Evolutionary conservation across 306 rosid species (phyloP), one percentile per base, ranked within the genome.

Genomic region (Gleditsia sinensis): DNA sequence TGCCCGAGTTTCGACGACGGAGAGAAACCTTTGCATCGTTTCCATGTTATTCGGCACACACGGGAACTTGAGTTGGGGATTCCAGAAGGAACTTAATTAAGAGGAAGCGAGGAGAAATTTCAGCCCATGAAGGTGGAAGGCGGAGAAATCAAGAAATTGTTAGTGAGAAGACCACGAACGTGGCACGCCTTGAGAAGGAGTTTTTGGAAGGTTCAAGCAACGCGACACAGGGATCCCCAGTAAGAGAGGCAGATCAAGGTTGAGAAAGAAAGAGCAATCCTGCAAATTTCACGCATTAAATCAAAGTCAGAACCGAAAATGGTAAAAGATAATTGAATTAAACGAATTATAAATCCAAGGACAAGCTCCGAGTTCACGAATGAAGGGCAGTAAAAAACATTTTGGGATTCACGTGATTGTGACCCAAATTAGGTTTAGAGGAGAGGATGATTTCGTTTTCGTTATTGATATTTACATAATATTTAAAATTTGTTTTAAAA

Each of bases 11-110:
- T 46, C 63, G 56, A 82, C 32, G 20, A 66, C 83, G 23, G 78
- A 28, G 50, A 90, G 25, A 46, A 95, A 9, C 64, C 90, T 82
- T 56, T 67, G 87, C 87, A 85, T 68, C 30, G 57, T 14, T 55
- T 56, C 78, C 85, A 65, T 78, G 61, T 50, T 4, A 0, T 37
- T 5, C 37, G 12, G 37, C 62, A 27, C 7, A 59, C 24, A 7
- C 5, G n/a, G 7, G 42, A 59, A 32, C 13, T 19, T 30, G 34
- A 59, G 16, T 60, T 21, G 13, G 67, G 4, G 3, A 60, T 3
- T 59, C 46, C 3, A 60, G 21, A 5, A 17, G 17, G 28, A 33
- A 7, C 46, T 24, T 17, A 19, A 60, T 34, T 0, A 19, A 60
- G 17, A 58, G 23, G 23, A 57, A 57, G 12, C 2, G 14, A 13